Conservation (phyloP, 805 yeast genomes). For the Hanseniaspora clermontiae region DNA sequence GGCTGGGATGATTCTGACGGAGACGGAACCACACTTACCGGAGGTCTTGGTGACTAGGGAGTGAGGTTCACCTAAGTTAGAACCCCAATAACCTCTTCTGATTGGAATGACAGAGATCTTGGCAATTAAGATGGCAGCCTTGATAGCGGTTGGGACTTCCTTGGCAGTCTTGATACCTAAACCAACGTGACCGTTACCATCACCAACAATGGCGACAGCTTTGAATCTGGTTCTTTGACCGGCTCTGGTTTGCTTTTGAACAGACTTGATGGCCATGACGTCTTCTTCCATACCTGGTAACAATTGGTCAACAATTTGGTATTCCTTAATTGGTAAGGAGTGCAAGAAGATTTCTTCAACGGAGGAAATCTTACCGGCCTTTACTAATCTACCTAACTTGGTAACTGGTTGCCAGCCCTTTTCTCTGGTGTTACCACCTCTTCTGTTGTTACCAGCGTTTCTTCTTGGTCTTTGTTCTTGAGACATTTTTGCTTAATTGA, state of each 20-base stretch:
- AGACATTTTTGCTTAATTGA: constrained; percentile 26
- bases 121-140: constrained; percentile 99
- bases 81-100: constrained; percentile 99
- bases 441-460: constrained; percentile 51
- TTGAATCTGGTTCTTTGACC: constrained; percentile 99
- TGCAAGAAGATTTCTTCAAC: constrained; percentile 98
- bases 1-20: constrained; percentile 97
- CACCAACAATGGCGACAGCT: constrained; percentile 99
- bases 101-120: constrained; percentile 97
- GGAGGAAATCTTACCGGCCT: constrained; percentile 93
- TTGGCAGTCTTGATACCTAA: constrained; percentile 99
- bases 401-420: constrained; percentile 99
- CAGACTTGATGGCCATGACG: constrained; percentile 99
- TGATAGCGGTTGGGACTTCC: constrained; percentile 99
- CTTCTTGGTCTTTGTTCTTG: constrained; percentile 35
- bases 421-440: constrained; percentile 76
- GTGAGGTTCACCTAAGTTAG: constrained; percentile 99
- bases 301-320: constrained; percentile 93
- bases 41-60: constrained; percentile 95
- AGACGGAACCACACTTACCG: constrained; percentile 99
- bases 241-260: constrained; percentile 99
- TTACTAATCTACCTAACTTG: constrained; percentile 99
- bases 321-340: constrained; percentile 99
- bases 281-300: constrained; percentile 94
- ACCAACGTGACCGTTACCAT: constrained; percentile 99